Base-by-base conservation (phyloP, 2,329 filamentous ascomycete species). In the Drechslerella coelobrocha region DNA sequence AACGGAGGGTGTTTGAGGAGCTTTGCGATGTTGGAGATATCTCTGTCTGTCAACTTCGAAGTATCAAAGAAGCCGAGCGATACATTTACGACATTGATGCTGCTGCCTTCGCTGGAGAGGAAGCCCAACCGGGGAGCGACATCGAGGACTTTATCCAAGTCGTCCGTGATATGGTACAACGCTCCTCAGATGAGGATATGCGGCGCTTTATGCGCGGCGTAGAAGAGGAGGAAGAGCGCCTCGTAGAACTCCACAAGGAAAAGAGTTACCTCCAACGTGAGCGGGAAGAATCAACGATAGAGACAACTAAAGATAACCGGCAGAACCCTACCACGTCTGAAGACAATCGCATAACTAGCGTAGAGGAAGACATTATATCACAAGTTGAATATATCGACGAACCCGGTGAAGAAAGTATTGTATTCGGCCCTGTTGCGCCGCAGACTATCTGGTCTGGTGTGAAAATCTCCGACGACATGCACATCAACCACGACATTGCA, bases 401-500 rank as follows among this genome's bases (percentile, higher is more conserved):
- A 19, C 19, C 34, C 2, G 39, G 31, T 6, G 48, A 53, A 14
- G 47, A 31, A 21, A 7, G 21, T 7, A 2, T 12, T 23, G 12
- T 2, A 26, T 29, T 50, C 9, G 52, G 52, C 3, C 54, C 47
- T 12, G 17, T 6, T 4, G 5, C 12, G 7, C 65, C 65, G 8
- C 17, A 31, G n/a, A 39, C 21, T 6, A 31, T 62, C 2, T 69
- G 65, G 65, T 37, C 52, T 9, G 57, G 65, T 7, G n/a, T 50
- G 5, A 24, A 17, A 19, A 31, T 19, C 2, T 7, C 14, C 5
- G 57, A 62, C n/a, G 65, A 69, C 8, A 43, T 62, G 26, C 34
- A 53, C 14, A 62, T 53, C 12, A 69, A 62, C 17, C 43, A 62
- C 2, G 65, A 69, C 6, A 51, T 69, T 2, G 47, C 65, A 12